Conservation (phyloP, 345 rosid genomes). For the Psidium friedrichsthalianum region DNA sequence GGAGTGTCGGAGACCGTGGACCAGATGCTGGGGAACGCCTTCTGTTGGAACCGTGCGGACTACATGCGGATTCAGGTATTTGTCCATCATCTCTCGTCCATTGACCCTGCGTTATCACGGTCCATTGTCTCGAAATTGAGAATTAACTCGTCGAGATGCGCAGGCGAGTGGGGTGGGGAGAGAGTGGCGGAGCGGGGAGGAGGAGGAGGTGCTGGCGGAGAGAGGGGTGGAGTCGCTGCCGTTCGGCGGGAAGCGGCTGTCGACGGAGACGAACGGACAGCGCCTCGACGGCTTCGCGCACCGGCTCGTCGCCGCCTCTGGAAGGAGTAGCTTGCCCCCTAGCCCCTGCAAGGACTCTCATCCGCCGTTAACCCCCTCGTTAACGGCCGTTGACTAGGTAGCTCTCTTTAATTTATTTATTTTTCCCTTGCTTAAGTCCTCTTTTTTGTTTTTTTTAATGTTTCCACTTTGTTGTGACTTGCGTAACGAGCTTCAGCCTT, state of each 20-base stretch:
- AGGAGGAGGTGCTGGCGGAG: slow-evolving; percentile 52
- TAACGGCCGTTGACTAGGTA: slow-evolving; percentile 9
- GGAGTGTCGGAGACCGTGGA: slow-evolving; percentile 92
- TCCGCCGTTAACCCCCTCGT: slow-evolving; percentile 42
- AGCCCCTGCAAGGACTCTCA: slow-evolving; percentile 72
- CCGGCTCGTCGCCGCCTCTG: slow-evolving; percentile 72
- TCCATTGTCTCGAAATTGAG: too few relatives aligned
- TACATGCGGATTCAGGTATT: slow-evolving; percentile 94
- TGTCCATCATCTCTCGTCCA: too few relatives aligned
- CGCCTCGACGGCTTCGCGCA: slow-evolving; percentile 66
- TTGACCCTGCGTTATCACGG: too few relatives aligned
- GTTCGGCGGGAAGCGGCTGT: slow-evolving; percentile 80
- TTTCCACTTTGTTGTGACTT: not conserved
- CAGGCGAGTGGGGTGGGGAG: slow-evolving; percentile 54
- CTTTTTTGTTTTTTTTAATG: not conserved
- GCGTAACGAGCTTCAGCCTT: not conserved
- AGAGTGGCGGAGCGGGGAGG: slow-evolving; percentile 5
- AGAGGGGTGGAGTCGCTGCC: slow-evolving; percentile 80
- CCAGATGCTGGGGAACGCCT: slow-evolving; percentile 93
- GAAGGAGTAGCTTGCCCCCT: slow-evolving; percentile 67
- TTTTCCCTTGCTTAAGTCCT: not conserved
- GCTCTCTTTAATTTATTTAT: not conserved
- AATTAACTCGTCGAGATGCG: slow-evolving; percentile 14
- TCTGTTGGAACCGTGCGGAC: slow-evolving; percentile 83
- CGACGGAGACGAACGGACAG: slow-evolving; percentile 79